Conservation (phyloP, 371 early-diverging fungal species). For the Gilbertella persicaria region DNA sequence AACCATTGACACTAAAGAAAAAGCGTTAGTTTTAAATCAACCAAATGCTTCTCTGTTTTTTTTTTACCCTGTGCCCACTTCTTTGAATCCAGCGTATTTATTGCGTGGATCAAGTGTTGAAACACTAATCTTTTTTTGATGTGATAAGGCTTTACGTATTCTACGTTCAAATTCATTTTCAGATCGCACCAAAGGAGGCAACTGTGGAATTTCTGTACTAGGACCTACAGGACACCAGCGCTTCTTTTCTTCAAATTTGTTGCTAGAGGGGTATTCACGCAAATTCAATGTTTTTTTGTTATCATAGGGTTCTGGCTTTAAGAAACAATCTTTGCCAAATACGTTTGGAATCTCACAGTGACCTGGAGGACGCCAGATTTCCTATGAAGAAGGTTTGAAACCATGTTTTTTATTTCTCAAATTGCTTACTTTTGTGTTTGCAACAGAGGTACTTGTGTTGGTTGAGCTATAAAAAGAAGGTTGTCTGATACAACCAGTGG, state of each 20-base stretch:
- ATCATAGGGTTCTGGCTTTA: conserved; percentile 37
- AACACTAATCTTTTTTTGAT: conserved; percentile 30
- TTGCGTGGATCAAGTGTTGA: conserved; percentile 46
- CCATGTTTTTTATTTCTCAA: not conserved
- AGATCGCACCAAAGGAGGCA: conserved; percentile 45
- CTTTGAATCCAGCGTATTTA: conserved; percentile 47
- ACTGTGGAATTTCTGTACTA: conserved; percentile 42
- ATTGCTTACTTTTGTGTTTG: not conserved
- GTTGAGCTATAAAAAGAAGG: conserved; percentile 29
- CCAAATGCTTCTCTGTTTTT: not conserved
- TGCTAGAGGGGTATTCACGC: conserved; percentile 26
- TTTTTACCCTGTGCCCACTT: conserved; percentile 53
- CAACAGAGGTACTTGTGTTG: conserved; percentile 2
- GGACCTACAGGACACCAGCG: conserved; percentile 48
- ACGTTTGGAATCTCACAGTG: conserved; percentile 49
- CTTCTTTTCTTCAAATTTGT: conserved; percentile 20
- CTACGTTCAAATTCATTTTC: conserved; percentile 51
- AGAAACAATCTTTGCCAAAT: conserved; percentile 41
- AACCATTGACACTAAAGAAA: conserved; percentile 48
- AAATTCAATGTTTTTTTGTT: conserved; percentile 16
- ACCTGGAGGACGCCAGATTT: conserved; percentile 51
- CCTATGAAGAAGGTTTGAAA: conserved; percentile 8
- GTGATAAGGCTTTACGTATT: conserved; percentile 43
- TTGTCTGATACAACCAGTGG: conserved; percentile 44
- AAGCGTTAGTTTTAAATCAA: not conserved